Base-by-base conservation (phyloP, 805 yeast species). In the Scheffersomyces ergatensis region DNA sequence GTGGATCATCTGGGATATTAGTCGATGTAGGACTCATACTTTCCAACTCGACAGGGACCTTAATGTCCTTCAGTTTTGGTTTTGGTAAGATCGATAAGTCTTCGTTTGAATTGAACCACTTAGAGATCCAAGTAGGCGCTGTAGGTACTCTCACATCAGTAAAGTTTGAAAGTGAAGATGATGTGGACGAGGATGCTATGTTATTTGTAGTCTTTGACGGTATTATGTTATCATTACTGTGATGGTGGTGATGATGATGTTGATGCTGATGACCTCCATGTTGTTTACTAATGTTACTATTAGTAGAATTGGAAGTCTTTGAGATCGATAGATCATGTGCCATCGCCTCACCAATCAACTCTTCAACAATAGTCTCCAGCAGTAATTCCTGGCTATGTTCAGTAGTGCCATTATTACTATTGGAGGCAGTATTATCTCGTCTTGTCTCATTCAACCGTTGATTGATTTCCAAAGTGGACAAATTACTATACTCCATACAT, bases 381-480 rank as follows among this genome's bases (percentile, higher is more conserved):
- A n/a, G n/a, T n/a, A n/a, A n/a, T n/a, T n/a, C n/a, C n/a, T n/a
- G n/a, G n/a, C n/a, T n/a, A n/a, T n/a, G n/a, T n/a, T n/a, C n/a
- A n/a, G n/a, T n/a, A 19, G 56, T 55, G 6, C 51, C 51, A 16
- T 51, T 43, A 12, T 44, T 42, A 14, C 48, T 49, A 4, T 39
- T 18, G n/a, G 38, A 34, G 24, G 42, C 4, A 37, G 38, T 26
- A 9, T 17, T 14, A 29, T 29, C 32, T 29, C 15, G 5, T 5
- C 15, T 15, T 17, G 13, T 27, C 6, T 49, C 52, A 30, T 54
- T 57, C 24, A 66, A 42, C 30, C 54, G 49, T 14, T 53, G 40
- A 42, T 70, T 74, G 1, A 70, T 54, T 37, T 70, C 71, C 11
- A 60, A 43, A 1, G 61, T 51, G 1, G 70, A 52, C 16, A 69